These are phyloP conservation scores for Carex myosuroides DNA, from an alignment of 176 grass and related monocot genomes.

Conservation along the genomic window DNA sequence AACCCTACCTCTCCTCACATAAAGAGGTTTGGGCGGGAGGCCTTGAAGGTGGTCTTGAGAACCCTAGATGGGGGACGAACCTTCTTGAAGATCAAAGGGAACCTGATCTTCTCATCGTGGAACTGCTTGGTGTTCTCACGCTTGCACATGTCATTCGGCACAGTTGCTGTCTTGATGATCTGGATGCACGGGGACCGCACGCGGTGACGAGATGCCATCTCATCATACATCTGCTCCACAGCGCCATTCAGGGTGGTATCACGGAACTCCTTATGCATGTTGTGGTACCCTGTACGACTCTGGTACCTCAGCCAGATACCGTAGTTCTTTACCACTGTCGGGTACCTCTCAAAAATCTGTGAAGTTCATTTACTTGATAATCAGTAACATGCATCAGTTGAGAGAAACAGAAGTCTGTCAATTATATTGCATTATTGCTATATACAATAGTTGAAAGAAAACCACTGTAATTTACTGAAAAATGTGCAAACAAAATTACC, in stretches of 20 bases:
- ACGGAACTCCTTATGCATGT: slow-evolving; percentile 97
- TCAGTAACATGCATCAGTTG: neutral
- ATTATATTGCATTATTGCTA: neutral
- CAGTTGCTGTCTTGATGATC: slow-evolving; percentile 78
- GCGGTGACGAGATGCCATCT: slow-evolving; percentile 89
- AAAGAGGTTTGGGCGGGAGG: slow-evolving; percentile 79
- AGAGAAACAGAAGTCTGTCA: neutral
- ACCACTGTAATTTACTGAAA: neutral
- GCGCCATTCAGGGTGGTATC: slow-evolving; percentile 81
- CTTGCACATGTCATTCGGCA: slow-evolving; percentile 89
- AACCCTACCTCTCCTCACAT: slow-evolving; percentile 31
- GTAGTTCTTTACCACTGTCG: slow-evolving; percentile 88
- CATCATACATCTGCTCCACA: slow-evolving; percentile 81
- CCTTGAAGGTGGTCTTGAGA: slow-evolving; percentile 91
- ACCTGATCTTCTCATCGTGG: slow-evolving; percentile 67
- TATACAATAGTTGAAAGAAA: neutral
- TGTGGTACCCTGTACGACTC: slow-evolving; percentile 86
- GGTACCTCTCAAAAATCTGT: slow-evolving; percentile 83
- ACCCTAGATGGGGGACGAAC: slow-evolving; percentile 71
- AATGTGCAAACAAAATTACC: neutral
- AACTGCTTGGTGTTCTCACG: slow-evolving; percentile 95
- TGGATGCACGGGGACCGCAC: slow-evolving; percentile 79
- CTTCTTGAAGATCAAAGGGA: slow-evolving; percentile 73
- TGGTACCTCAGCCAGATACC: slow-evolving; percentile 92
- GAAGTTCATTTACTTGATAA: neutral